These are phyloP conservation scores for Monsonia emarginata DNA, from an alignment of 441 rosid genomes.

Conservation along the genomic window DNA sequence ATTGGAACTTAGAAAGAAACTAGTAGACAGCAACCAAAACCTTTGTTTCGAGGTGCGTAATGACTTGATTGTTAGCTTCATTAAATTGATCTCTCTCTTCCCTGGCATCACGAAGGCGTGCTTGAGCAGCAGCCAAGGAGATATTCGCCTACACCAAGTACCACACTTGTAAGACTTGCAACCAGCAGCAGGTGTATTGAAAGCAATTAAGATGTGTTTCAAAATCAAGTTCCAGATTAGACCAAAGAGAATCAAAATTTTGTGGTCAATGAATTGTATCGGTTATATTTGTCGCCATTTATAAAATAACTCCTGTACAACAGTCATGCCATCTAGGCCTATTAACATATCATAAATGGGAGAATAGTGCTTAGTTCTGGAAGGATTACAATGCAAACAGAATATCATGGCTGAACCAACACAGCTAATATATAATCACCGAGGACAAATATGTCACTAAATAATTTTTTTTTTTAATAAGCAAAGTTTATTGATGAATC, in stretches of 20 bases:
- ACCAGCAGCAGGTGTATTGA: slow-evolving; percentile 9
- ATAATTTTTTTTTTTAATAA: too few species aligned
- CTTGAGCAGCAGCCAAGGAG: slow-evolving; percentile 85
- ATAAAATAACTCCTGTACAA: background rate
- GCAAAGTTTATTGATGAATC: too few species aligned
- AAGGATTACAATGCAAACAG: background rate
- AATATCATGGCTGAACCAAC: background rate
- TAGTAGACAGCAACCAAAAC: slow-evolving; percentile 28
- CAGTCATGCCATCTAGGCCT: background rate
- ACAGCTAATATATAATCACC: background rate
- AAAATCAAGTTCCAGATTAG: background rate
- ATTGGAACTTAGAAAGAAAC: slow-evolving; percentile 10
- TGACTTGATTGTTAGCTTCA: slow-evolving; percentile 85
- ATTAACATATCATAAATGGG: background rate
- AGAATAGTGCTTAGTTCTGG: background rate
- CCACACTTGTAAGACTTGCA: slow-evolving; percentile 14
- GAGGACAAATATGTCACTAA: background rate
- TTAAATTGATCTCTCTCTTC: slow-evolving; percentile 96
- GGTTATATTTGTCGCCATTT: background rate
- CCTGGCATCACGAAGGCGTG: slow-evolving; percentile 59
- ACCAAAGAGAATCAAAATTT: background rate
- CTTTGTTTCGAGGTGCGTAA: slow-evolving; percentile 76
- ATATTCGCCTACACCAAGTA: slow-evolving; percentile 54
- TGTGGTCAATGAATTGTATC: background rate
- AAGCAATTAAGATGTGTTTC: slow-evolving; percentile 2